Evolutionary conservation across 2,329 filamentous ascomycete species (phyloP).

Genomic region (Colletotrichum sp.): DNA sequence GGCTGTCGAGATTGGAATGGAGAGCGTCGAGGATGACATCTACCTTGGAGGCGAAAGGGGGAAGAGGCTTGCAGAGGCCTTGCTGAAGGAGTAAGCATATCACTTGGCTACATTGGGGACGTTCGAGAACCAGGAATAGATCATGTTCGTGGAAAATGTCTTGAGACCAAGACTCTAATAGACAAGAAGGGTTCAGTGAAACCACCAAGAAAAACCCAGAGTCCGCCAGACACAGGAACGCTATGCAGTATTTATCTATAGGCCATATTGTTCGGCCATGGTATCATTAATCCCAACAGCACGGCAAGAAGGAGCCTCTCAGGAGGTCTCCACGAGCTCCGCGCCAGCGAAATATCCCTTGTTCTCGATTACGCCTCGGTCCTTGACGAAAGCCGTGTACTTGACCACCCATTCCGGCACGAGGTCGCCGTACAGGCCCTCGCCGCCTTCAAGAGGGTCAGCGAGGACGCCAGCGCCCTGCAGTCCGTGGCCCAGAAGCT

Average conservation of each 20-base stretch:
- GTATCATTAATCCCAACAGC: constrained; percentile 17
- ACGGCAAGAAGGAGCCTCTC: background rate
- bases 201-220: background rate
- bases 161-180: constrained; percentile 9
- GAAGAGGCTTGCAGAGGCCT: constrained; percentile 50
- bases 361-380: constrained; percentile 95
- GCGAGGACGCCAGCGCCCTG: constrained; percentile 79
- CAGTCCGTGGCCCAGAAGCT: constrained; percentile 77
- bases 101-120: background rate
- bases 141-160: background rate
- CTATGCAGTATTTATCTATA: constrained; percentile 20
- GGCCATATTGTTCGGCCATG: constrained; percentile 7
- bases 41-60: constrained; percentile 66
- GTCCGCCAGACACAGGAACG: constrained; percentile 16
- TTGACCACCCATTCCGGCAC: constrained; percentile 94
- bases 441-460: constrained; percentile 52
- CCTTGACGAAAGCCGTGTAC: constrained; percentile 91
- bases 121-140: background rate
- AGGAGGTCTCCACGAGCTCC: constrained; percentile 56
- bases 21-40: constrained; percentile 62
- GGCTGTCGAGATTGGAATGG: constrained; percentile 75
- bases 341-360: constrained; percentile 97
- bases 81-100: constrained; percentile 24
- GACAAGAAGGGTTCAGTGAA: background rate
- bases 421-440: constrained; percentile 77